Percentiles rank a stretch among this genome's conserved stretches.
Evolutionary conservation across 495 filamentous ascomycete species (phyloP).

Genomic region (Lichenothelia convexa): DNA sequence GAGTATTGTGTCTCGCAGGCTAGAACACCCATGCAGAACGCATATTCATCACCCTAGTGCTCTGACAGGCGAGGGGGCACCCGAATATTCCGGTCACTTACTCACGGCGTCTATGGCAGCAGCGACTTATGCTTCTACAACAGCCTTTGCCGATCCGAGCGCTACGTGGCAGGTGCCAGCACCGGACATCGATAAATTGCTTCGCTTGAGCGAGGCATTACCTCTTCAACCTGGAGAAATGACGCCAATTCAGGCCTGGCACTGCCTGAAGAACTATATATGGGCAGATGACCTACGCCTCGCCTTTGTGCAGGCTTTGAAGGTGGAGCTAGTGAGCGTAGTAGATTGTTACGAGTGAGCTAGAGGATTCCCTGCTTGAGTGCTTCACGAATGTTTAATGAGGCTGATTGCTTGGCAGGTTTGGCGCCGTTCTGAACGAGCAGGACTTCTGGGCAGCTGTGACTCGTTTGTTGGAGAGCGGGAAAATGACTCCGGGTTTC

Average conservation of each 20-base stretch:
- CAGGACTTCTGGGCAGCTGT: not conserved
- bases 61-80: not conserved
- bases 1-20: not conserved
- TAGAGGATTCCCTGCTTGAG: not conserved
- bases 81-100: not conserved
- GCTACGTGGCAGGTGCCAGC: not conserved
- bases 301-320: not conserved
- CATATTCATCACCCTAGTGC: not conserved
- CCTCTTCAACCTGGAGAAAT: not conserved
- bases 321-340: not conserved
- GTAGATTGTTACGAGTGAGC: not conserved
- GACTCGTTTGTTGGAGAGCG: too few species aligned
- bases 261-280: not conserved
- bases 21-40: not conserved
- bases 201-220: not conserved
- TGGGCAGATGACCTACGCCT: not conserved
- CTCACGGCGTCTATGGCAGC: not conserved
- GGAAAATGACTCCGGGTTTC: too few species aligned
- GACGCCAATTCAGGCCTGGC: not conserved
- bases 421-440: not conserved
- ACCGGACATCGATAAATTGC: not conserved
- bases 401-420: not conserved
- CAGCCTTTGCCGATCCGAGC: not conserved
- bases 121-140: not conserved
- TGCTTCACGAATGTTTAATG: slow-evolving; percentile 1